phyloP scores from a whole-genome alignment of 2,329 filamentous ascomycete genomes.

The Lecanicillium sp. region DNA sequence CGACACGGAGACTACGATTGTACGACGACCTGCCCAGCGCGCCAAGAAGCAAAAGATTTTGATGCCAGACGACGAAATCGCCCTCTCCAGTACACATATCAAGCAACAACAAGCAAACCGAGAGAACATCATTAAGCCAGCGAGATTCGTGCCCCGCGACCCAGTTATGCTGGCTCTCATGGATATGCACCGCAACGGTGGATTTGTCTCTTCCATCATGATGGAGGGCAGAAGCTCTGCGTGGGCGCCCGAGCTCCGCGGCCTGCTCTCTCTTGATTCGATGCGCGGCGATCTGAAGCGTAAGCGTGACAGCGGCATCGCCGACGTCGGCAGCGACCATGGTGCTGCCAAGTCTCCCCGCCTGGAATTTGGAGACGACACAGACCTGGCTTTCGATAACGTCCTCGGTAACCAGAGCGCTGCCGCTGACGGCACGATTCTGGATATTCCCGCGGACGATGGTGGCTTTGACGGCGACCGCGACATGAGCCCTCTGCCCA shows the following conservation, averaged over 20 bases:
- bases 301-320: slow-evolving; percentile 84
- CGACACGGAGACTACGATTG: slow-evolving; percentile 49
- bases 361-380: slow-evolving; percentile 60
- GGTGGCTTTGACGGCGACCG: slow-evolving; percentile 37
- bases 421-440: slow-evolving; percentile 52
- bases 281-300: slow-evolving; percentile 80
- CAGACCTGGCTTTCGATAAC: slow-evolving; percentile 39
- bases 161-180: slow-evolving; percentile 80
- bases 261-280: slow-evolving; percentile 82
- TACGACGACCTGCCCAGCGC: slow-evolving; percentile 63
- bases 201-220: slow-evolving; percentile 82
- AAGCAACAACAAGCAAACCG: slow-evolving; percentile 81
- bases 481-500: slow-evolving; percentile 43
- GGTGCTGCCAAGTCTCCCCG: slow-evolving; percentile 61
- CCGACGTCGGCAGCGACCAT: slow-evolving; percentile 65
- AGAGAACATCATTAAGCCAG: slow-evolving; percentile 75
- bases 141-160: slow-evolving; percentile 78
- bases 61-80: slow-evolving; percentile 71
- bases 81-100: slow-evolving; percentile 69
- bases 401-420: slow-evolving; percentile 46
- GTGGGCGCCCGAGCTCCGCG: slow-evolving; percentile 89
- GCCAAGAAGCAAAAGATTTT: slow-evolving; percentile 73
- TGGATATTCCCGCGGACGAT: slow-evolving; percentile 57
- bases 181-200: slow-evolving; percentile 85
- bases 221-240: slow-evolving; percentile 68